These are phyloP conservation scores for Microcos paniculata DNA, from an alignment of 345 rosid species.

Conservation along the genomic window DNA sequence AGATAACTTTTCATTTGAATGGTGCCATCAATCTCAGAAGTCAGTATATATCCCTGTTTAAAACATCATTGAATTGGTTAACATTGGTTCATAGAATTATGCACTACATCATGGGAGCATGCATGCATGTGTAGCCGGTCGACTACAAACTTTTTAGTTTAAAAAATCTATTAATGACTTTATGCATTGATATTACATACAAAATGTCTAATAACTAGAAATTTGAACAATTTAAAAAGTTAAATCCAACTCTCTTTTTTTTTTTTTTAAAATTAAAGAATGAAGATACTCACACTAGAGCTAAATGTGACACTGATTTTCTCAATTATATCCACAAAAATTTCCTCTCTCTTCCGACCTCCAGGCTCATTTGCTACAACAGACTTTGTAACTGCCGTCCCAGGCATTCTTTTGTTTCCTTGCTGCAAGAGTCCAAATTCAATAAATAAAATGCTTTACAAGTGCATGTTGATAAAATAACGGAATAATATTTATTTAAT, in stretches of 20 bases:
- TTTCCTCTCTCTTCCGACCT: constrained; percentile 98
- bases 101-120: background rate
- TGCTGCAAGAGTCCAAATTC: constrained; percentile 57
- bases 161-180: background rate
- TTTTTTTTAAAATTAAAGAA: background rate
- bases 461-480: constrained; percentile 5
- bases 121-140: background rate
- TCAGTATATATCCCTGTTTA: constrained; percentile 88
- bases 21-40: constrained; percentile 99
- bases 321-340: constrained; percentile 95
- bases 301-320: constrained; percentile 99
- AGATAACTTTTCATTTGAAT: constrained; percentile 99
- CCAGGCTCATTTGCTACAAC: constrained; percentile 97
- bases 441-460: constrained; percentile 22
- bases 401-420: constrained; percentile 97
- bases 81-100: background rate
- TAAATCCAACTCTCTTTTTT: background rate
- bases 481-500: constrained; percentile 1
- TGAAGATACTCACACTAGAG: constrained; percentile 72
- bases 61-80: constrained; percentile 8
- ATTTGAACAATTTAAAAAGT: background rate
- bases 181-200: background rate
- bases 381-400: constrained; percentile 95
- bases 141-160: background rate
- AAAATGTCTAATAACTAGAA: background rate